Evolutionary conservation across 805 yeast genomes (phyloP), one percentile per base, ranked within the genome.

Genomic region (Metschnikowia reukaufii): DNA sequence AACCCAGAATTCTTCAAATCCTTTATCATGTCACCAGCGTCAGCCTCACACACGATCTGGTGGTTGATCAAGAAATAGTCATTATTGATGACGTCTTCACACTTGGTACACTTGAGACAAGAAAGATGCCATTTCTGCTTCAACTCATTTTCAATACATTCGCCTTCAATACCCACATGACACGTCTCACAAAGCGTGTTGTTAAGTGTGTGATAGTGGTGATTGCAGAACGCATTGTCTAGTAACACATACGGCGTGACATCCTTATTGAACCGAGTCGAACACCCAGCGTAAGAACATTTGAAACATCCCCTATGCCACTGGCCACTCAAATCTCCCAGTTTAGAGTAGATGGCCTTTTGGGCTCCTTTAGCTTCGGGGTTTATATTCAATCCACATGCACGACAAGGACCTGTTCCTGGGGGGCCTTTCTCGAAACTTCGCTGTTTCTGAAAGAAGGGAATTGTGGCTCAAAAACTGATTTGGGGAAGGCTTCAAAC

Each of bases 271-370:
- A 87, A 86, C 32, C 65, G 66, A 1, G 73, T 60, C 7, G 65
- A 66, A 68, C 98, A 92, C 10, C 72, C 65, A 1, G 51, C 56
- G 47, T 63, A 57, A 16, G 74, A 67, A 70, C 99, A 94, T 12
- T 71, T 70, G 72, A 94, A 92, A 63, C 99, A 94, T 13, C 74
- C 66, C 33, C 95, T 76, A 62, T 94, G 99, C 98, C 98, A 94
- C 62, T 90, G 92, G 0, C 97, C 98, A 1, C 88, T 78, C 38
- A 86, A 68, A 59, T 84, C 90, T n/a, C 84, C 86, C 45, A 86
- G 87, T 56, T 83, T 86, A n/a, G 96, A 88, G 66, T 83, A 86
- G 16, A 92, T 86, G 0, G 94, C 75, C 59, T 84, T 88, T 20
- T 63, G 55, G 6, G 59, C 30, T 0, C 77, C 76, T 36, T 50